phyloP scores from a whole-genome alignment of 306 rosid species.

The Mimosa pudica region DNA sequence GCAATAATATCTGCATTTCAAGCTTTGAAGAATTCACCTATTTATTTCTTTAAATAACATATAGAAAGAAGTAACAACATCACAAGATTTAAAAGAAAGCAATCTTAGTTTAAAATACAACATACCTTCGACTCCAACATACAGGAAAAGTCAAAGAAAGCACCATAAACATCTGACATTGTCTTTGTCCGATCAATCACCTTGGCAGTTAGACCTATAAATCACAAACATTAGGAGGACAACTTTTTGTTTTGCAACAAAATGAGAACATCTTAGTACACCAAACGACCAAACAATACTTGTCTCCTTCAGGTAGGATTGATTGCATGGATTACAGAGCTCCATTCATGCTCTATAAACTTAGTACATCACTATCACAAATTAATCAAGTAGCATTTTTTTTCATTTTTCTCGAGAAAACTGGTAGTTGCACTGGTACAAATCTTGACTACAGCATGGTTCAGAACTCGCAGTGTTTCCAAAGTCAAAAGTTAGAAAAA shows the following conservation, averaged over 20 bases:
- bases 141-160: conserved; percentile 87
- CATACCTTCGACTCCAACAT: conserved; percentile 81
- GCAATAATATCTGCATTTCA: conserved; percentile 25
- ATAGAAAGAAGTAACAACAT: conserved; percentile 6
- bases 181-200: conserved; percentile 81
- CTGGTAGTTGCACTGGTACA: conserved; percentile 16
- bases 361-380: conserved; percentile 5
- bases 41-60: conserved; percentile 10
- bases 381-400: background rate
- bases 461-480: conserved; percentile 3
- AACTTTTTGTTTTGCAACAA: background rate
- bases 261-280: conserved; percentile 27
- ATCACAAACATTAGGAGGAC: conserved; percentile 34
- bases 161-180: conserved; percentile 86
- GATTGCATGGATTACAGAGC: background rate
- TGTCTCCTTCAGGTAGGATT: background rate
- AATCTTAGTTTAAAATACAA: conserved; percentile 27
- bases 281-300: background rate
- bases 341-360: background rate
- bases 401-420: conserved; percentile 19
- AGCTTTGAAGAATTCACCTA: background rate
- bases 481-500: conserved; percentile 3
- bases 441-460: conserved; percentile 19
- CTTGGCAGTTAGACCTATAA: conserved; percentile 92
- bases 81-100: no score